Percentiles rank a stretch among this genome's conserved stretches.
These are phyloP conservation scores for Croton laevigatus DNA, from an alignment of 441 rosid species.

Conservation along the genomic window DNA sequence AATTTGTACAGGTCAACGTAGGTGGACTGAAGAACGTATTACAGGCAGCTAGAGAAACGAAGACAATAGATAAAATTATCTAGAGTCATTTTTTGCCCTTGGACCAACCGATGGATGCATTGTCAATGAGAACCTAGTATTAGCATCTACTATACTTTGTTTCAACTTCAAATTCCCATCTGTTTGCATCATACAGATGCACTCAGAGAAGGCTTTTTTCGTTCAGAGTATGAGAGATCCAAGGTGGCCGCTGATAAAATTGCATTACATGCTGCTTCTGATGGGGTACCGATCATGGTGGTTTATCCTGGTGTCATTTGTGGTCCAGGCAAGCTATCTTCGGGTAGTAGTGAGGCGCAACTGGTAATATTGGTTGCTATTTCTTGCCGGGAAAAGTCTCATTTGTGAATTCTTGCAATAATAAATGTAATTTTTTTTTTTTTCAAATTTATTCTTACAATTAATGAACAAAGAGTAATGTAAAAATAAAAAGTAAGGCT, in stretches of 20 bases:
- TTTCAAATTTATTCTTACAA: too few relatives aligned
- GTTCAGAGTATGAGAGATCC: slow-evolving; percentile 86
- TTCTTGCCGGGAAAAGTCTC: background rate
- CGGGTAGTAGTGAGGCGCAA: slow-evolving; percentile 66
- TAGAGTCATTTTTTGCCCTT: slow-evolving; percentile 84
- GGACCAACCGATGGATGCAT: slow-evolving; percentile 79
- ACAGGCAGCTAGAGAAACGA: slow-evolving; percentile 56
- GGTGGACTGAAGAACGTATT: slow-evolving; percentile 75
- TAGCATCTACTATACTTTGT: background rate
- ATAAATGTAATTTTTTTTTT: too few relatives aligned
- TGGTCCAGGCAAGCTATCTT: slow-evolving; percentile 77
- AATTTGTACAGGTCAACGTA: slow-evolving; percentile 59
- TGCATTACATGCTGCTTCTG: slow-evolving; percentile 65
- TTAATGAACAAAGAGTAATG: too few relatives aligned
- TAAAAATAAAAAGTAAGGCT: too few relatives aligned
- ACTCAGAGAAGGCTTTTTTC: slow-evolving; percentile 62
- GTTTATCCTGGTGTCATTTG: slow-evolving; percentile 85
- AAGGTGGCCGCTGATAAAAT: slow-evolving; percentile 71
- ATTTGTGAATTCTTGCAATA: too few relatives aligned
- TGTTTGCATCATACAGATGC: slow-evolving; percentile 37
- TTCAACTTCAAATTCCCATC: background rate
- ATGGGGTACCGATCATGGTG: slow-evolving; percentile 61
- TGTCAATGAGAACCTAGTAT: slow-evolving; percentile 72
- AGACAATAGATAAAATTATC: slow-evolving; percentile 52
- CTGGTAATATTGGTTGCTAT: slow-evolving; percentile 42